These are phyloP conservation scores for Hygrophila difformis DNA, from an alignment of 257 asterid genomes.

Conservation along the genomic window DNA sequence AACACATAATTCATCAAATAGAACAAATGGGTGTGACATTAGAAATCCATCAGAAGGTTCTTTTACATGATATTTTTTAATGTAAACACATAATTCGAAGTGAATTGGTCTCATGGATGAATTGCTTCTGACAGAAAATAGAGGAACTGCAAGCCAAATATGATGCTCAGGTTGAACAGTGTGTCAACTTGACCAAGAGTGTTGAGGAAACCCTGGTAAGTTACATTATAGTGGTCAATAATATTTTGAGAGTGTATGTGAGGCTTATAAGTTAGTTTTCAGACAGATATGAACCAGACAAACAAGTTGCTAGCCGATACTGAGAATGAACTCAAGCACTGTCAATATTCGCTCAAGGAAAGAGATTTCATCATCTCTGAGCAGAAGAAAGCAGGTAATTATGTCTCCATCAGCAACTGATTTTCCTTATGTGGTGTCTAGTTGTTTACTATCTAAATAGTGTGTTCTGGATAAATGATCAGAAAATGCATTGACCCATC, in stretches of 20 bases:
- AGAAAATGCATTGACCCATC: slow-evolving; percentile 77
- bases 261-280: slow-evolving; percentile 22
- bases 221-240: background rate
- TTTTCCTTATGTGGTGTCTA: background rate
- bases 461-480: slow-evolving; percentile 6
- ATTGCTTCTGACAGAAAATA: slow-evolving; percentile 31
- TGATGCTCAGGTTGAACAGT: slow-evolving; percentile 41
- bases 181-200: slow-evolving; percentile 38
- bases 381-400: slow-evolving; percentile 65
- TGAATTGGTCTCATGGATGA: background rate
- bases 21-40: slow-evolving; percentile 61
- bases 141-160: slow-evolving; percentile 52
- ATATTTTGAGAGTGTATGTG: background rate
- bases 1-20: slow-evolving; percentile 77
- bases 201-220: slow-evolving; percentile 52
- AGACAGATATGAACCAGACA: slow-evolving; percentile 59
- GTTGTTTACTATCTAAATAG: too few relatives aligned
- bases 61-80: background rate
- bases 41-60: slow-evolving; percentile 61
- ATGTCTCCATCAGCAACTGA: background rate
- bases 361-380: slow-evolving; percentile 57
- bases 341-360: slow-evolving; percentile 56
- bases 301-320: slow-evolving; percentile 36
- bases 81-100: background rate
- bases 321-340: slow-evolving; percentile 43